These are phyloP conservation scores for Staphylotrichum longicolle DNA, from an alignment of 495 filamentous ascomycete genomes.

Conservation along the genomic window DNA sequence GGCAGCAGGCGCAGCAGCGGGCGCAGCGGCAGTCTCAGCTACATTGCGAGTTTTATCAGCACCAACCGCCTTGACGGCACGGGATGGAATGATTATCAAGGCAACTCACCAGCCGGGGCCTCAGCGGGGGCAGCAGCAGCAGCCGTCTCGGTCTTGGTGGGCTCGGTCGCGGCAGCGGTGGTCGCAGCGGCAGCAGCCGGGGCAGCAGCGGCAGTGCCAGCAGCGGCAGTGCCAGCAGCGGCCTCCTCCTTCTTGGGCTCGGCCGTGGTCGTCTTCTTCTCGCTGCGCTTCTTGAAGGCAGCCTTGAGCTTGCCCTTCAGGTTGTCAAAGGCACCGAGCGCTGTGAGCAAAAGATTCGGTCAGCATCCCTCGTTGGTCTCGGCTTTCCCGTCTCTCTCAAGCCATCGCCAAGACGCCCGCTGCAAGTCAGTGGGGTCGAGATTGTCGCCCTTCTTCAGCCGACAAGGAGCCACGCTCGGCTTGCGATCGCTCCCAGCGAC, in stretches of 20 bases:
- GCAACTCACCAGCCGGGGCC: slow-evolving; percentile 18
- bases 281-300: slow-evolving; percentile 35
- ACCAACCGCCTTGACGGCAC: background rate
- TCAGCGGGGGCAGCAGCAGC: slow-evolving; percentile 18
- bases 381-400: too few relatives aligned
- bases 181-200: slow-evolving; percentile 21
- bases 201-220: slow-evolving; percentile 18
- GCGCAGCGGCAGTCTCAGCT: slow-evolving; percentile 10
- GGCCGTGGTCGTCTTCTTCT: slow-evolving; percentile 23
- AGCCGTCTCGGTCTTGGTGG: slow-evolving; percentile 25
- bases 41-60: background rate
- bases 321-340: slow-evolving; percentile 35
- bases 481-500: background rate
- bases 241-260: slow-evolving; percentile 18
- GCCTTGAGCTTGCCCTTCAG: slow-evolving; percentile 38
- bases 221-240: slow-evolving; percentile 12
- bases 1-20: slow-evolving; percentile 6
- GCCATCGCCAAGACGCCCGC: background rate
- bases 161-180: slow-evolving; percentile 21
- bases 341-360: slow-evolving; percentile 16
- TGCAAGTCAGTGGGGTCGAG: too few relatives aligned
- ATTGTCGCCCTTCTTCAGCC: too few relatives aligned
- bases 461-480: background rate
- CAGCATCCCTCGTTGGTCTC: background rate
- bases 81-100: background rate